These are phyloP conservation scores for Rhynchospora pubera DNA, from an alignment of 176 grass and related monocot species.

Conservation along the genomic window DNA sequence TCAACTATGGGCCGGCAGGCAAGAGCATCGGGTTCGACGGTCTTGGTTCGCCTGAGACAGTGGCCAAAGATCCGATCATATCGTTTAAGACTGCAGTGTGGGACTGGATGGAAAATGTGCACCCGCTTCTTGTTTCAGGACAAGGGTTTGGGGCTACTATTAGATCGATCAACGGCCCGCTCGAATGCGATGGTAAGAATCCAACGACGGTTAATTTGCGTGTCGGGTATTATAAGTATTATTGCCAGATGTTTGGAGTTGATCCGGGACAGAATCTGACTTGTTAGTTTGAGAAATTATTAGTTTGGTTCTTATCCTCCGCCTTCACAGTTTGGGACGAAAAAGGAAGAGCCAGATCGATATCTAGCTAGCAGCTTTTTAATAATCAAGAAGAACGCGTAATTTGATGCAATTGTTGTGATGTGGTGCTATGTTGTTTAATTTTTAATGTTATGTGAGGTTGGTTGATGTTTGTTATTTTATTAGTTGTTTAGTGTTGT, in stretches of 20 bases:
- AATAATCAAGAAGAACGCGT: no score
- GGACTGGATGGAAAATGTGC: slow-evolving; percentile 69
- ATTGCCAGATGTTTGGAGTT: slow-evolving; percentile 70
- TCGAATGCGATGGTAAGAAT: slow-evolving; percentile 70
- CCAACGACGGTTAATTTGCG: slow-evolving; percentile 23
- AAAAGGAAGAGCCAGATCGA: no score
- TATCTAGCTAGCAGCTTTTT: no score
- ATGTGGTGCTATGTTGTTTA: no score
- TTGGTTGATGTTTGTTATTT: no score
- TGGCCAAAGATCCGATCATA: slow-evolving; percentile 42
- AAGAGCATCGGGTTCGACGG: slow-evolving; percentile 78
- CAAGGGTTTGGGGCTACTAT: slow-evolving; percentile 41
- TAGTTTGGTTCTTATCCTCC: no score
- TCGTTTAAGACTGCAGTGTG: slow-evolving; percentile 73
- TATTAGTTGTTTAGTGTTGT: no score
- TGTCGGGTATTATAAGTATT: slow-evolving; percentile 60
- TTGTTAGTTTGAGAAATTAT: slow-evolving; percentile 23
- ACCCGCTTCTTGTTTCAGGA: slow-evolving; percentile 33
- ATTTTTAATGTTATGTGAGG: no score
- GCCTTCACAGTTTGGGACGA: no score
- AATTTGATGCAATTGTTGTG: no score
- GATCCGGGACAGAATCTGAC: slow-evolving; percentile 65
- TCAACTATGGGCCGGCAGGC: slow-evolving; percentile 77
- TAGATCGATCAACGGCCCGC: slow-evolving; percentile 20
- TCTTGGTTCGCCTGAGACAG: slow-evolving; percentile 54